phyloP scores from a whole-genome alignment of 2,329 filamentous ascomycete species.

The Phialophora chinensis region DNA sequence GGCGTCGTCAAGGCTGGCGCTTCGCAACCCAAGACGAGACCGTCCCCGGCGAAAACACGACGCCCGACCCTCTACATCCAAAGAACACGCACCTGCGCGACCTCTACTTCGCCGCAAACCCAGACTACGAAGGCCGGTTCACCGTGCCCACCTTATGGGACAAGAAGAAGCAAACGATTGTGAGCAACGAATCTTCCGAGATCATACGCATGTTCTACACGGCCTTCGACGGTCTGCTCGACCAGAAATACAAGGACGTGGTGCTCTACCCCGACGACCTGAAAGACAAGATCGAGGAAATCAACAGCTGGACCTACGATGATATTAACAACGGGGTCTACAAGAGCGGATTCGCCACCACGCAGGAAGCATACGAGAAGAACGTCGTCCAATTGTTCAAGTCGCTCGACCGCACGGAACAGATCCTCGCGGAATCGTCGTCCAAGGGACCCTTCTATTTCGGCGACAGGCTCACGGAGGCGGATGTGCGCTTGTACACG shows the following conservation, averaged over 20 bases:
- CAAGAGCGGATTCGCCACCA: conserved; percentile 78
- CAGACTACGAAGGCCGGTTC: conserved; percentile 76
- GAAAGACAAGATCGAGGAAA: conserved; percentile 72
- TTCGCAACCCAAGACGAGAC: conserved; percentile 72
- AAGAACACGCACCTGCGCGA: conserved; percentile 75
- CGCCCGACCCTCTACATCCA: conserved; percentile 64
- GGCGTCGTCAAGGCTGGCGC: conserved; percentile 70
- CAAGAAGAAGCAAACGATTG: conserved; percentile 72
- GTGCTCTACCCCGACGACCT: conserved; percentile 72
- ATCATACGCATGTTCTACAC: conserved; percentile 89
- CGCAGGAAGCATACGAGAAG: conserved; percentile 79
- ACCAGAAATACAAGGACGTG: conserved; percentile 61
- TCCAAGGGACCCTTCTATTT: conserved; percentile 71
- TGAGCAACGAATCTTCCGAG: conserved; percentile 88
- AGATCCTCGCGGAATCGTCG: conserved; percentile 61
- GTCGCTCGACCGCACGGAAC: conserved; percentile 76
- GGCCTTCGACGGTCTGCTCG: conserved; percentile 76
- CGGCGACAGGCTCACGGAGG: conserved; percentile 77
- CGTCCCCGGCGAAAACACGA: conserved; percentile 61
- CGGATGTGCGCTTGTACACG: conserved; percentile 76
- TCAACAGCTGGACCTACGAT: conserved; percentile 81
- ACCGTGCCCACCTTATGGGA: conserved; percentile 85
- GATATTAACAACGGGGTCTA: conserved; percentile 60
- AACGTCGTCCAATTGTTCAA: conserved; percentile 75
- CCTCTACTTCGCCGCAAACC: conserved; percentile 77